phyloP scores from a whole-genome alignment of 2,329 filamentous ascomycete species.

The Venturia carpophila region DNA sequence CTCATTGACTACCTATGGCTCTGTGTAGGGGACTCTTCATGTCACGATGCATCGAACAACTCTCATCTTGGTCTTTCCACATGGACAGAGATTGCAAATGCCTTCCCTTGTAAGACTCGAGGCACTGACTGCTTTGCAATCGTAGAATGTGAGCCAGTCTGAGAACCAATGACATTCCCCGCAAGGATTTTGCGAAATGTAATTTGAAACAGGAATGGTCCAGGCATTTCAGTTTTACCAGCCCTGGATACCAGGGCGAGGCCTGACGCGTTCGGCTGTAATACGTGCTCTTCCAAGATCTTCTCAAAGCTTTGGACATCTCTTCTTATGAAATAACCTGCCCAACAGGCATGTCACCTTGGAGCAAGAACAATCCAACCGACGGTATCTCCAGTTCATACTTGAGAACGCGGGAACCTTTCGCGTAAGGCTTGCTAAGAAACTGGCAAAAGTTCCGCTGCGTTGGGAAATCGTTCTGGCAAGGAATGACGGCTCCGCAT shows the following conservation, averaged over 20 bases:
- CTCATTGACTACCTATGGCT: no score
- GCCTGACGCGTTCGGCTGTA: neutral
- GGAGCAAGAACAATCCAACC: neutral
- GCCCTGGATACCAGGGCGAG: neutral
- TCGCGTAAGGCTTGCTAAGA: neutral
- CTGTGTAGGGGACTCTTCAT: no score
- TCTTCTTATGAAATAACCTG: neutral
- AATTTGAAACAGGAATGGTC: neutral
- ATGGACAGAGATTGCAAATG: neutral
- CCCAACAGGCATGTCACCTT: neutral
- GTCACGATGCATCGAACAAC: neutral
- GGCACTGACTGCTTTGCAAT: neutral
- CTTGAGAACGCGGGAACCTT: neutral
- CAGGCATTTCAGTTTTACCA: neutral
- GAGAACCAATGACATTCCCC: neutral
- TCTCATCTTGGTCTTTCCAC: neutral
- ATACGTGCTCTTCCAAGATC: neutral
- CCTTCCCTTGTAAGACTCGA: neutral
- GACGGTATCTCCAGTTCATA: neutral
- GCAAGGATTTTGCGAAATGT: neutral
- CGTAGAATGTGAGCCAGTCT: neutral
- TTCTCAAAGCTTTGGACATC: neutral
- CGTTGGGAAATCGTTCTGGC: neutral
- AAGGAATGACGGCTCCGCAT: neutral
- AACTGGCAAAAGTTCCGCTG: no score